Percentiles rank a stretch among this genome's conserved stretches.
phyloP scores from a whole-genome alignment of 441 rosid genomes.

The Capsella rubella region DNA sequence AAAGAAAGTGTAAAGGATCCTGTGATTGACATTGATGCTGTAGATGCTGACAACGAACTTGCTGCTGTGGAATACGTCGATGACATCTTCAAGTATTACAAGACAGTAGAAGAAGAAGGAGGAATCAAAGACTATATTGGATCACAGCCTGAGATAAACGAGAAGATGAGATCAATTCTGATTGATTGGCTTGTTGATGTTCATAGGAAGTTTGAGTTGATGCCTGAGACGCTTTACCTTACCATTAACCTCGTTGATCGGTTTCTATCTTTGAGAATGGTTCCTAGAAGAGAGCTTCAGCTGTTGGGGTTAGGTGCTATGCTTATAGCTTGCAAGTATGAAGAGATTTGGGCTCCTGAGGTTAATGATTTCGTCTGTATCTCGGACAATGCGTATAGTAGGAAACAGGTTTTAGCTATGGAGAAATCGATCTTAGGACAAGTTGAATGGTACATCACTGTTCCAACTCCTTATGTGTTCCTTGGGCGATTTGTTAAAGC shows the following conservation, averaged over 20 bases:
- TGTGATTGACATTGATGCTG: constrained; percentile 55
- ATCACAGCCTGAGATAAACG: constrained; percentile 54
- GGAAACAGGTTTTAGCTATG: constrained; percentile 53
- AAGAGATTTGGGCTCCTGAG: constrained; percentile 71
- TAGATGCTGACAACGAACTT: constrained; percentile 50
- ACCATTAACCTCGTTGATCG: constrained; percentile 57
- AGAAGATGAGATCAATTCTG: constrained; percentile 57
- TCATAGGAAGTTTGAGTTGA: constrained; percentile 56
- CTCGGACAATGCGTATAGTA: constrained; percentile 56
- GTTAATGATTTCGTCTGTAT: constrained; percentile 60
- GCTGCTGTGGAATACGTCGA: constrained; percentile 63
- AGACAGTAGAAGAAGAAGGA: constrained; percentile 49
- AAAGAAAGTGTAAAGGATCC: constrained; percentile 8
- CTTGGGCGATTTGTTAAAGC: constrained; percentile 61
- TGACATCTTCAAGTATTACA: constrained; percentile 61
- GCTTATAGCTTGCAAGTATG: constrained; percentile 70
- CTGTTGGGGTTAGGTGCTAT: constrained; percentile 60
- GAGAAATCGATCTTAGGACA: constrained; percentile 60
- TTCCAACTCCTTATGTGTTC: constrained; percentile 66
- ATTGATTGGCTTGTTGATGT: constrained; percentile 63
- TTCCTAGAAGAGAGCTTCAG: constrained; percentile 57
- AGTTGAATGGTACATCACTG: constrained; percentile 62
- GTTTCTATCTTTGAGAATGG: constrained; percentile 49
- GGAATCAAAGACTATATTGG: constrained; percentile 53
- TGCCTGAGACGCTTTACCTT: constrained; percentile 67